A percentile compares a stretch with the other conserved stretches of the same genome.
Conservation (phyloP, 306 rosid genomes). For the Cucumis cinereus region DNA sequence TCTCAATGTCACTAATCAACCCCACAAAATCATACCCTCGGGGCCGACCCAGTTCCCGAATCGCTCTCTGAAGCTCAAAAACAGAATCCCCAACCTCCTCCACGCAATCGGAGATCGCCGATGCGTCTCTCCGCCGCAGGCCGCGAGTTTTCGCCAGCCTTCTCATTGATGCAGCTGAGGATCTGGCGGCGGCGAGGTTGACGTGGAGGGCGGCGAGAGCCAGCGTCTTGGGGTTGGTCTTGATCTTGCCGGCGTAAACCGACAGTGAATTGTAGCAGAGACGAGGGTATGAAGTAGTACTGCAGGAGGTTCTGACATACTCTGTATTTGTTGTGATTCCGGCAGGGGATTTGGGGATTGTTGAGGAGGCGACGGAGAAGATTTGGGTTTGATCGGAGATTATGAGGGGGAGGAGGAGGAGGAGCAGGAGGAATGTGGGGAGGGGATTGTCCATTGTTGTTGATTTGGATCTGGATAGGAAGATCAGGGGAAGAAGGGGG, state of each 20-base stretch:
- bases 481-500: neutral
- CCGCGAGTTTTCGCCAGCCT: constrained; percentile 15
- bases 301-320: constrained; percentile 26
- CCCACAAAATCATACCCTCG: constrained; percentile 5
- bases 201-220: constrained; percentile 25
- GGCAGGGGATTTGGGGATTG: neutral
- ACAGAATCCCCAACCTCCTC: constrained; percentile 21
- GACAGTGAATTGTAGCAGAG: constrained; percentile 30
- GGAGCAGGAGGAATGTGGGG: neutral
- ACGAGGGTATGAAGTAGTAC: constrained; percentile 17
- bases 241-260: constrained; percentile 21
- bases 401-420: constrained; percentile 5
- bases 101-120: constrained; percentile 21
- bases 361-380: neutral
- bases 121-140: constrained; percentile 16
- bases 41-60: constrained; percentile 10
- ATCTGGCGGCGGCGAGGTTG: constrained; percentile 13
- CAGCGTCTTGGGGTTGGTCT: constrained; percentile 20
- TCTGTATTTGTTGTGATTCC: neutral
- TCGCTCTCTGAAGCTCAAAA: constrained; percentile 15
- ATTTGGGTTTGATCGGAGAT: neutral
- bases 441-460: constrained; percentile 3
- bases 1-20: constrained; percentile 23
- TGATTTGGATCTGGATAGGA: neutral
- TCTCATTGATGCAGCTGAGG: neutral